These are phyloP conservation scores for Celoporthe dispersa DNA, from an alignment of 2,329 filamentous ascomycete genomes.

Conservation along the genomic window DNA sequence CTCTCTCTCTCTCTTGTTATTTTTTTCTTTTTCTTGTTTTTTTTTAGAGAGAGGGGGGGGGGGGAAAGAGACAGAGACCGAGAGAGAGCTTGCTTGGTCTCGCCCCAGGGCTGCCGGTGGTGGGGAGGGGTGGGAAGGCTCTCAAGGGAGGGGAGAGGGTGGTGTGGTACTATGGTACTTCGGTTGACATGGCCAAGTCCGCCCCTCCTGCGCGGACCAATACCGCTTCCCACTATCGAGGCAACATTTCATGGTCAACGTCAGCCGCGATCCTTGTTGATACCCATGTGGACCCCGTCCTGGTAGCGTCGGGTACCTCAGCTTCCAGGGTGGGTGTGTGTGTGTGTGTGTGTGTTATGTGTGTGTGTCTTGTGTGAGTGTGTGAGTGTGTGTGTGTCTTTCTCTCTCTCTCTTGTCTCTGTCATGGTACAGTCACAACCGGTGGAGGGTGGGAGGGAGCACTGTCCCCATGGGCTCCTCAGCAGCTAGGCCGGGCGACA, in stretches of 20 bases:
- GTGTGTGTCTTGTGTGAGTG: neutral
- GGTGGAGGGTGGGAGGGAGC: neutral
- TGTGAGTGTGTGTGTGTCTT: neutral
- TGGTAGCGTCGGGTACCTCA: slow-evolving; percentile 26
- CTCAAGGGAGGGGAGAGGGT: neutral
- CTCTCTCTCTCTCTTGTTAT: no score
- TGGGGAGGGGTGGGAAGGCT: neutral
- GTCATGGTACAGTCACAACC: slow-evolving; percentile 13
- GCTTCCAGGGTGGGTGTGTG: slow-evolving; percentile 18
- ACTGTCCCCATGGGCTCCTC: slow-evolving; percentile 14
- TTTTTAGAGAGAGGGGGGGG: no score
- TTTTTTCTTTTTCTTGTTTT: no score
- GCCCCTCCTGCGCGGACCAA: slow-evolving; percentile 3
- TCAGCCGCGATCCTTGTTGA: slow-evolving; percentile 29
- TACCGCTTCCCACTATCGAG: slow-evolving; percentile 25
- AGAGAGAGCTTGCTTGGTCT: no score
- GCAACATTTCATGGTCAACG: slow-evolving; percentile 24
- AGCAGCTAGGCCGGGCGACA: slow-evolving; percentile 21
- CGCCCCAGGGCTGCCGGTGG: neutral
- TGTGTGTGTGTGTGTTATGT: neutral
- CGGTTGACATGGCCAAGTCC: slow-evolving; percentile 6
- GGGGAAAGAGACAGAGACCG: no score
- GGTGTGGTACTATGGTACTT: neutral
- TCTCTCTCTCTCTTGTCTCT: neutral
- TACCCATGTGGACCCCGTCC: slow-evolving; percentile 19